Evolutionary conservation across 2,329 filamentous ascomycete species (phyloP).

Genomic region (Fusarium succisae): DNA sequence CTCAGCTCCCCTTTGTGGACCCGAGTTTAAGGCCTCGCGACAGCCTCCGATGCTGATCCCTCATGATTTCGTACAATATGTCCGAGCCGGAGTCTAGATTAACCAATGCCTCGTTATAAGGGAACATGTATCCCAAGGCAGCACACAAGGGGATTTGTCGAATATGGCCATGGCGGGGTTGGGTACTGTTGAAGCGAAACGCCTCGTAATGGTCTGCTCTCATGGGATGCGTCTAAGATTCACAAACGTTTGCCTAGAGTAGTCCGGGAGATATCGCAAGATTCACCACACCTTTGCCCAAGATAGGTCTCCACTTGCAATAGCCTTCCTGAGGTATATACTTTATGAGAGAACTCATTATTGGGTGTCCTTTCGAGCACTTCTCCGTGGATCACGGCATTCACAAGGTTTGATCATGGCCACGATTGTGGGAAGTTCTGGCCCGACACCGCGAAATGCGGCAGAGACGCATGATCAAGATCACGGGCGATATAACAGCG

Average conservation of each 20-base stretch:
- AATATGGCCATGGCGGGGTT: neutral
- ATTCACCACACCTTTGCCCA: neutral
- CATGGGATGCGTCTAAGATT: neutral
- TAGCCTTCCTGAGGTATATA: neutral
- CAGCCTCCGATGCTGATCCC: neutral
- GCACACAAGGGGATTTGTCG: neutral
- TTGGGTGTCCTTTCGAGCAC: neutral
- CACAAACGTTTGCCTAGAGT: neutral
- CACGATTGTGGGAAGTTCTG: neutral
- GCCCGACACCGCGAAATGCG: neutral
- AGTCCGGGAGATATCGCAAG: neutral
- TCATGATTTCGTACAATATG: neutral
- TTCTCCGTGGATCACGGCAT: neutral
- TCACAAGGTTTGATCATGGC: neutral
- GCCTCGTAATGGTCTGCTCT: neutral
- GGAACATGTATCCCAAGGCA: neutral
- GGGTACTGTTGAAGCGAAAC: neutral
- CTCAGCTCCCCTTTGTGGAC: neutral
- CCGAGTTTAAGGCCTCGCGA: neutral
- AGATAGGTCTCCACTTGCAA: neutral
- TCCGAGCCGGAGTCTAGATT: neutral
- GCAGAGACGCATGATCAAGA: conserved; percentile 5
- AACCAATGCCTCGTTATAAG: neutral
- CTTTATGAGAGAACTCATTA: neutral
- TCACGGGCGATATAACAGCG: conserved; percentile 19